phyloP scores from a whole-genome alignment of 768 basidiomycete species.

The Epithele typhae region DNA sequence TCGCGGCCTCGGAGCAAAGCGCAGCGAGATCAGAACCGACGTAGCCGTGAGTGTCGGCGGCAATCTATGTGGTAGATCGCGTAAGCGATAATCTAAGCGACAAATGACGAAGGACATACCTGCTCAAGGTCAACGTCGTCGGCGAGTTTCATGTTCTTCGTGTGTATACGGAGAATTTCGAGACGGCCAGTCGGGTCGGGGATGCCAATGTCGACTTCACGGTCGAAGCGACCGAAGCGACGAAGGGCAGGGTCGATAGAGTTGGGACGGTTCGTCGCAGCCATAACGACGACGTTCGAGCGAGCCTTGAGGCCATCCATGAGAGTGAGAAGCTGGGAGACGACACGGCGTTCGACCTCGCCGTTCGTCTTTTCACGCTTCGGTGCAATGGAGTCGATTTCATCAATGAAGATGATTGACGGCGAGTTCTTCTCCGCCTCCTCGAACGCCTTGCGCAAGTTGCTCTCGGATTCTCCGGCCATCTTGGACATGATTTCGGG shows the following conservation, averaged over 20 bases:
- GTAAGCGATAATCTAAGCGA: too few species aligned
- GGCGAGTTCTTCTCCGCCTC: constrained; percentile 99
- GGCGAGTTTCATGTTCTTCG: constrained; percentile 98
- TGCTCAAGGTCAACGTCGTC: constrained; percentile 98
- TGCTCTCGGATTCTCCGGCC: constrained; percentile 98
- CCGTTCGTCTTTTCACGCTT: constrained; percentile 99
- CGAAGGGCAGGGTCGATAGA: constrained; percentile 98
- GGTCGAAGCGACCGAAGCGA: constrained; percentile 98
- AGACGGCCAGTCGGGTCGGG: constrained; percentile 98
- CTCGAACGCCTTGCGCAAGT: constrained; percentile 96
- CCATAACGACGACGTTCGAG: constrained; percentile 99
- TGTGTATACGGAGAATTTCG: constrained; percentile 98
- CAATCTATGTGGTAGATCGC: too few species aligned
- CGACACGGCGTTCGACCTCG: constrained; percentile 98
- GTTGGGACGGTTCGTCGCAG: constrained; percentile 97
- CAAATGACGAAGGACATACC: too few species aligned
- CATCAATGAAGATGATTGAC: constrained; percentile 99
- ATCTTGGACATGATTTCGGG: constrained; percentile 99
- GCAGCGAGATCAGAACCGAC: constrained; percentile 98
- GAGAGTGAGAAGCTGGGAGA: constrained; percentile 95
- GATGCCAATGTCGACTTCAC: constrained; percentile 99
- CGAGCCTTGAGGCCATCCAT: constrained; percentile 99
- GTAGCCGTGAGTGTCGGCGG: constrained; percentile 98
- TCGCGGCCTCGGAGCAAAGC: constrained; percentile 97
- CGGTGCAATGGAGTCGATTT: constrained; percentile 98